Conservation (phyloP, 73 alveolate genomes). For the Stentor coeruleus region DNA sequence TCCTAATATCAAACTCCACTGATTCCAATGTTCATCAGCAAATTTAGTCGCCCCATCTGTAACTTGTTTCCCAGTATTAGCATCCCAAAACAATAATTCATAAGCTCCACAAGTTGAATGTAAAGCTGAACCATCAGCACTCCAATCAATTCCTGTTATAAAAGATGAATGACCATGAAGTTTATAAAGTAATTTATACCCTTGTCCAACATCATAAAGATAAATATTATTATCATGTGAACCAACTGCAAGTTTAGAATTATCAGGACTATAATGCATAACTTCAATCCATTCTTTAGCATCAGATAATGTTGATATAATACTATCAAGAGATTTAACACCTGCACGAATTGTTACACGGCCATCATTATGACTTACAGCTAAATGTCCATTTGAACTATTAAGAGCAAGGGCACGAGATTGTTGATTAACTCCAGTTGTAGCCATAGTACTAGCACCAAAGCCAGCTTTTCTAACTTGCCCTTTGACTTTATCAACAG, state of each 20-base stretch:
- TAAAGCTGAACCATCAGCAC: conserved; percentile 69
- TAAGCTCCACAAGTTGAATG: conserved; percentile 87
- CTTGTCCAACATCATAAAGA: conserved; percentile 70
- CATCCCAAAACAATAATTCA: conserved; percentile 87
- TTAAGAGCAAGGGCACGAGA: conserved; percentile 67
- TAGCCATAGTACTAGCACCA: conserved; percentile 68
- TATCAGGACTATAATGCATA: conserved; percentile 86
- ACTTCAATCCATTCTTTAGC: conserved; percentile 75
- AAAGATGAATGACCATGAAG: conserved; percentile 72
- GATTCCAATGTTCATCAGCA: conserved; percentile 72
- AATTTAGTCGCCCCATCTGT: conserved; percentile 72
- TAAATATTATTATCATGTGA: conserved; percentile 90
- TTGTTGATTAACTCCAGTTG: conserved; percentile 55
- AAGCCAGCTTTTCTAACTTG: conserved; percentile 37
- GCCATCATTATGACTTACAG: conserved; percentile 84
- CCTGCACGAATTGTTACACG: conserved; percentile 52
- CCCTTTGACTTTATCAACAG: conserved; percentile 38
- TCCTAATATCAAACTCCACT: conserved; percentile 81
- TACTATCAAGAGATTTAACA: conserved; percentile 27
- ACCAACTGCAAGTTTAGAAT: conserved; percentile 87
- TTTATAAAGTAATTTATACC: conserved; percentile 49
- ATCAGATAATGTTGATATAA: conserved; percentile 52
- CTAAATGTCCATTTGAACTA: conserved; percentile 75
- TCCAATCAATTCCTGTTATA: conserved; percentile 89
- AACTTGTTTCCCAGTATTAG: conserved; percentile 67